A percentile compares a stretch with the other conserved stretches of the same genome.
These are phyloP conservation scores for Parascedosporium putredinis DNA, from an alignment of 2,329 filamentous ascomycete species.

Conservation along the genomic window DNA sequence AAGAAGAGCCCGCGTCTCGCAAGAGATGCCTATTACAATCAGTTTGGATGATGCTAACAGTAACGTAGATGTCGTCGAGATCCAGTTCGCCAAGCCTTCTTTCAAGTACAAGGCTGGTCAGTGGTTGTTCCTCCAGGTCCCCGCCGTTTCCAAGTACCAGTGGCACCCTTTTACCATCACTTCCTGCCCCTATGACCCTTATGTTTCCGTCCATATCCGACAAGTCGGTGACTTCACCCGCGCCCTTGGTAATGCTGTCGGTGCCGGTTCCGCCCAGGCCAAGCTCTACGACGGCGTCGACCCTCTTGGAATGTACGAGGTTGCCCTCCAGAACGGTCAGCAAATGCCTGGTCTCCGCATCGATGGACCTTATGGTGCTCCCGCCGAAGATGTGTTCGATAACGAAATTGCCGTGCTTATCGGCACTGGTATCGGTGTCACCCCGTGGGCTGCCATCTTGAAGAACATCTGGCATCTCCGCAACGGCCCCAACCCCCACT, in stretches of 20 bases:
- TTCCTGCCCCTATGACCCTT: constrained; percentile 91
- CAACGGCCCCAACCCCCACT: constrained; percentile 75
- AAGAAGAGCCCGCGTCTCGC: too few relatives aligned
- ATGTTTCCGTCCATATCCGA: constrained; percentile 87
- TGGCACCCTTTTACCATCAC: constrained; percentile 99
- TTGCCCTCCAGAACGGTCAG: constrained; percentile 86
- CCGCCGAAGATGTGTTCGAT: constrained; percentile 93
- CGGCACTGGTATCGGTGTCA: constrained; percentile 79
- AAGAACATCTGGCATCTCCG: constrained; percentile 99
- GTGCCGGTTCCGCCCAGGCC: constrained; percentile 75
- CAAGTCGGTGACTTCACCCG: constrained; percentile 96
- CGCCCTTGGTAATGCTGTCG: constrained; percentile 89
- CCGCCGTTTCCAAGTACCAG: constrained; percentile 76
- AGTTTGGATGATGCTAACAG: constrained; percentile 24
- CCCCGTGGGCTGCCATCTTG: constrained; percentile 75
- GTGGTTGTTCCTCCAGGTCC: constrained; percentile 94
- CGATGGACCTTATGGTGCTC: constrained; percentile 92
- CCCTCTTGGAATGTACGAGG: constrained; percentile 94
- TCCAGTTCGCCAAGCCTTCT: constrained; percentile 91
- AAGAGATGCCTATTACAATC: too few relatives aligned
- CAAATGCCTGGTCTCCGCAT: constrained; percentile 84
- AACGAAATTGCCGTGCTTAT: constrained; percentile 82
- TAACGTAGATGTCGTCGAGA: constrained; percentile 73
- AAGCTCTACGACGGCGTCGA: constrained; percentile 88
- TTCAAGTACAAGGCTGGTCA: constrained; percentile 98